Evolutionary conservation across 1,284 basidiomycete genomes (phyloP).

Genomic region (Clitocybe nebularis): DNA sequence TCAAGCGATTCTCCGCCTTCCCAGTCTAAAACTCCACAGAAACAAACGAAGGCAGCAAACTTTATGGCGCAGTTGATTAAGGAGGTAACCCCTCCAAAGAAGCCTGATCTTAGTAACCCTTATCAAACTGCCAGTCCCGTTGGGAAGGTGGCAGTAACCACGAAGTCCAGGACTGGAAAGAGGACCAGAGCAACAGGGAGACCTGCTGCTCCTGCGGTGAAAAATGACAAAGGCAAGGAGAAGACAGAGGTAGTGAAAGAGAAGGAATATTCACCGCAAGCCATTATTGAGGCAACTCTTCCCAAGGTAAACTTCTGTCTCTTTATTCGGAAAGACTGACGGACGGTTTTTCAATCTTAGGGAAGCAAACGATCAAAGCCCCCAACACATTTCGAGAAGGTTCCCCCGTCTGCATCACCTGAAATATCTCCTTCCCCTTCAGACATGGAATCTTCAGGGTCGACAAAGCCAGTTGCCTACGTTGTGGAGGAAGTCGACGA

Average conservation of each 20-base stretch:
- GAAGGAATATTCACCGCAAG: conserved; percentile 46
- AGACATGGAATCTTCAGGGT: conserved; percentile 10
- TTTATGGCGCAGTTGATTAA: conserved; percentile 66
- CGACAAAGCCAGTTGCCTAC: conserved; percentile 15
- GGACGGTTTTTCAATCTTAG: conserved; percentile 28
- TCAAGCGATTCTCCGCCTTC: conserved; percentile 28
- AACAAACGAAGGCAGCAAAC: conserved; percentile 57
- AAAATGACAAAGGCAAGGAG: conserved; percentile 28
- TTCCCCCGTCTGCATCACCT: conserved; percentile 3
- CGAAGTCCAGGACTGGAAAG: conserved; percentile 36
- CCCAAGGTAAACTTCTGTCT: conserved; percentile 47
- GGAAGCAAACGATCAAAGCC: conserved; percentile 70
- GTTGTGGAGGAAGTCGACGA: conserved; percentile 32
- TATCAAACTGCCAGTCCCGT: conserved; percentile 65
- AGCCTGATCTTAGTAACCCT: conserved; percentile 64
- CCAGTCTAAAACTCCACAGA: conserved; percentile 24
- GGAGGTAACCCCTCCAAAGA: conserved; percentile 58
- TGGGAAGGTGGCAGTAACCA: conserved; percentile 34
- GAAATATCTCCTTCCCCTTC: conserved; percentile 13
- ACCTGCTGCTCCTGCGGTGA: conserved; percentile 24
- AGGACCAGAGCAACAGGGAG: conserved; percentile 33
- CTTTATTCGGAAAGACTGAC: conserved; percentile 3
- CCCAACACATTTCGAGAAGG: conserved; percentile 35
- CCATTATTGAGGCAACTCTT: conserved; percentile 68
- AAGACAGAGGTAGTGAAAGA: conserved; percentile 30